Percentiles rank a stretch among this genome's conserved stretches.
These are phyloP conservation scores for Daldinia grandis DNA, from an alignment of 495 filamentous ascomycete species.

Conservation along the genomic window DNA sequence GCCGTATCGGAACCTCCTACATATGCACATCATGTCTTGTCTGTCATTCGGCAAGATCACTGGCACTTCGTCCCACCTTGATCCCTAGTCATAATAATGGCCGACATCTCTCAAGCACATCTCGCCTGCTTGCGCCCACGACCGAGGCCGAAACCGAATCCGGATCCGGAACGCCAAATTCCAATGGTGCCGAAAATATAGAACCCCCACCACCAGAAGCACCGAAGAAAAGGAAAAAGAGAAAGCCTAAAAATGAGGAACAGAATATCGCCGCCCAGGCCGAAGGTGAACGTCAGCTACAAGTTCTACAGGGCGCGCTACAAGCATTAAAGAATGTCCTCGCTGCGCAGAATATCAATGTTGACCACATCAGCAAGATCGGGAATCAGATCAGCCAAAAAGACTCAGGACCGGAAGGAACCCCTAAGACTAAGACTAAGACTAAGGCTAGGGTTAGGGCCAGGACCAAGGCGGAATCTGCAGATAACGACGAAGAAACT, in stretches of 20 bases:
- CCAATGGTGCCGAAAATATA: conserved; percentile 2
- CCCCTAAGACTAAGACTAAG: not conserved
- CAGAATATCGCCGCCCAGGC: conserved; percentile 10
- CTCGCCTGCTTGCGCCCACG: conserved; percentile 8
- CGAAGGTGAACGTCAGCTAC: conserved; percentile 28
- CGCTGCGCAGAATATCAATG: conserved; percentile 34
- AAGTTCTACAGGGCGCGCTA: conserved; percentile 38
- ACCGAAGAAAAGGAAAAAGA: conserved; percentile 28
- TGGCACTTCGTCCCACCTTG: conserved; percentile 22
- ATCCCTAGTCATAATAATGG: conserved; percentile 15
- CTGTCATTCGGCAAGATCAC: conserved; percentile 16
- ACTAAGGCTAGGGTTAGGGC: conserved; percentile 17
- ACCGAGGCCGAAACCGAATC: no score
- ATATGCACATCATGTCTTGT: conserved; percentile 42
- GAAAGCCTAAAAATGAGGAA: conserved; percentile 14
- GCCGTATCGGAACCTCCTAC: conserved; percentile 39
- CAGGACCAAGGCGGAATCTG: not conserved
- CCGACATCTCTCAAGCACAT: conserved; percentile 23
- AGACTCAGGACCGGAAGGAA: not conserved
- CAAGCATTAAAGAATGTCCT: conserved; percentile 41
- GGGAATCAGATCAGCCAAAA: not conserved
- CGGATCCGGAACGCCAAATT: not conserved
- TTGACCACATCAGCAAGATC: conserved; percentile 32
- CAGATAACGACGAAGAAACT: not conserved
- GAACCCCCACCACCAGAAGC: not conserved